Percentiles rank a stretch among this genome's conserved stretches.
Evolutionary conservation across 305 asterid genomes (phyloP).

Genomic region (Fraxinus nigra): DNA sequence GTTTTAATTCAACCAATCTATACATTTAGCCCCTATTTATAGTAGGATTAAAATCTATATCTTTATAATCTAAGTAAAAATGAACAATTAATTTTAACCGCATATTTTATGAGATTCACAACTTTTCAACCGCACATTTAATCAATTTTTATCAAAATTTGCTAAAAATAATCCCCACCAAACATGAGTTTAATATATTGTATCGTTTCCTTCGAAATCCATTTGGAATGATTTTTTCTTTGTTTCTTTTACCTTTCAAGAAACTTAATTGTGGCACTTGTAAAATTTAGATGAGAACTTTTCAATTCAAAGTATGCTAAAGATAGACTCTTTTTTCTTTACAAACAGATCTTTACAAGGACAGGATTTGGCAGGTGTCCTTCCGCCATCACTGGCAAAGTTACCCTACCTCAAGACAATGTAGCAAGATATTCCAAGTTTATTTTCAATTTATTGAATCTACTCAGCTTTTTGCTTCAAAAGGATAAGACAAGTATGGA

Average conservation of each 20-base stretch:
- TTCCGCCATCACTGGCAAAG: slow-evolving; percentile 56
- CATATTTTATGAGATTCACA: not conserved
- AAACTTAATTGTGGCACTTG: not conserved
- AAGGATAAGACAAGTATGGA: not conserved
- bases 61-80: not conserved
- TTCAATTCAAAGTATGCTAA: not conserved
- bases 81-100: no score
- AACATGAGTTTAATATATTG: not conserved
- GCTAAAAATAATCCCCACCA: not conserved
- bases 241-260: not conserved
- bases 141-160: no score
- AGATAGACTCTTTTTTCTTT: not conserved
- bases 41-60: no score
- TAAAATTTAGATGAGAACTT: not conserved
- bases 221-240: not conserved
- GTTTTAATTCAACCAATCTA: not conserved
- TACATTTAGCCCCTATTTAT: no score
- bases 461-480: not conserved
- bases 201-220: not conserved
- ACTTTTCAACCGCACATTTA: not conserved
- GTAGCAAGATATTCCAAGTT: slow-evolving; percentile 25
- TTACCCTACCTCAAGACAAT: slow-evolving; percentile 41
- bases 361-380: slow-evolving; percentile 60
- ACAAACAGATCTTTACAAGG: slow-evolving; percentile 41
- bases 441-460: not conserved